A percentile compares a stretch with the other conserved stretches of the same genome.
phyloP scores from a whole-genome alignment of 805 yeast genomes.

The Vanderwaltozyma yarrowii region DNA sequence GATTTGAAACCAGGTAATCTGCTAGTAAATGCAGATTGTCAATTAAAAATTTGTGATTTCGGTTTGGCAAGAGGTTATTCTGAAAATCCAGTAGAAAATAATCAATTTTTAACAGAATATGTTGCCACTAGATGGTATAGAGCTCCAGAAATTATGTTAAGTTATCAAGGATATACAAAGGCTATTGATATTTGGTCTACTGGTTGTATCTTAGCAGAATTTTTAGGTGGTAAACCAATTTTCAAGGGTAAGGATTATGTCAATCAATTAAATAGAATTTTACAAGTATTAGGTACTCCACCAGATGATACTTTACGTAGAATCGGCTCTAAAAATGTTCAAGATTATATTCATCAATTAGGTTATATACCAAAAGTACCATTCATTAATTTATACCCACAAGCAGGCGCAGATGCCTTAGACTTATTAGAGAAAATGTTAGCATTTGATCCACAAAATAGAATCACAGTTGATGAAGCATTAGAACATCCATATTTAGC shows the following conservation, averaged over 20 bases:
- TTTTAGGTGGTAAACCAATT: constrained; percentile 80
- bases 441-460: constrained; percentile 73
- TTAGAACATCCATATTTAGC: constrained; percentile 78
- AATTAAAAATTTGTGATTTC: constrained; percentile 90
- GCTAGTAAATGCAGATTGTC: constrained; percentile 92
- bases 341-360: constrained; percentile 77
- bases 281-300: constrained; percentile 85
- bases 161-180: constrained; percentile 88
- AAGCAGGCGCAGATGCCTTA: constrained; percentile 78
- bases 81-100: constrained; percentile 69
- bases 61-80: constrained; percentile 94
- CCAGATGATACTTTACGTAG: constrained; percentile 54
- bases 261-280: constrained; percentile 82
- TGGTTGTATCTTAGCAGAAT: constrained; percentile 92
- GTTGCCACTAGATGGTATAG: constrained; percentile 98
- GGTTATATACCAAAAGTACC: constrained; percentile 77
- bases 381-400: constrained; percentile 62
- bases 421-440: constrained; percentile 72
- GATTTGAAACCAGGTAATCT: constrained; percentile 92
- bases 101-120: constrained; percentile 90
- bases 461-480: constrained; percentile 86
- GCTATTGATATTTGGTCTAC: constrained; percentile 98
- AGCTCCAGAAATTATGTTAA: constrained; percentile 95
- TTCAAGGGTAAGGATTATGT: constrained; percentile 95
- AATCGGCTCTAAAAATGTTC: constrained; percentile 82